Base-by-base conservation (phyloP, 2,329 filamentous ascomycete genomes). In the Aspergillus puulaauensis region DNA sequence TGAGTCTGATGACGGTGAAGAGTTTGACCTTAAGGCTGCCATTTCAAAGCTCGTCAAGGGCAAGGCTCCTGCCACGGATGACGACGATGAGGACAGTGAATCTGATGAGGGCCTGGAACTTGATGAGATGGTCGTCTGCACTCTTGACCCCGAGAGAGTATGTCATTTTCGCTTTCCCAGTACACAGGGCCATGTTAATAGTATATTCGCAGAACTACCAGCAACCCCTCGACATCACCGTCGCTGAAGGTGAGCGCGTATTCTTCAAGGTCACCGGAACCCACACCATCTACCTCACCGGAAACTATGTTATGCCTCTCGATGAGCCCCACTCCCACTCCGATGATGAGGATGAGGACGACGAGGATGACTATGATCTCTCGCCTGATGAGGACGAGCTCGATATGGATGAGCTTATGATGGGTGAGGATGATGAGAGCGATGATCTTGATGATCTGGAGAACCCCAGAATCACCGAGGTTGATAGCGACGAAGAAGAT, bases 101-200 rank as follows among this genome's bases (percentile, higher is more conserved):
- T 69, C 70, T 12, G 76, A 78, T 21, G 84, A 86, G 43, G 84
- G 83, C 24, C 77, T 84, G 53, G 86, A 91, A 70, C 80, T 93
- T 53, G 91, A 97, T 76, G 90, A 97, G 81, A 91, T 90, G 69
- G 92, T 98, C 67, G 80, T 99, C 68, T 99, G 95, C 86, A 99
- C 95, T 61, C 86, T 99, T 54, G 93, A 98, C 79, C 90, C 93
- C 33, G 87, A 91, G 77, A 90, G 89, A 81, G 95, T 97, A 87
- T 75, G 84, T 72, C 56, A 31, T 45, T 21, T 17, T 41, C 35
- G 3, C 49, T 48, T 44, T 41, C 14, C 53, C 43, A 15, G 9
- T 27, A 5, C 21, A n/a, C 14, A 21, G 4, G 12, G 55, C 56
- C 60, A 37, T 56, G 46, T 46, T 64, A 39, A 63, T 46, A 7